Evolutionary conservation across 2,329 filamentous ascomycete genomes (phyloP).

Genomic region (Cercospora janseana): DNA sequence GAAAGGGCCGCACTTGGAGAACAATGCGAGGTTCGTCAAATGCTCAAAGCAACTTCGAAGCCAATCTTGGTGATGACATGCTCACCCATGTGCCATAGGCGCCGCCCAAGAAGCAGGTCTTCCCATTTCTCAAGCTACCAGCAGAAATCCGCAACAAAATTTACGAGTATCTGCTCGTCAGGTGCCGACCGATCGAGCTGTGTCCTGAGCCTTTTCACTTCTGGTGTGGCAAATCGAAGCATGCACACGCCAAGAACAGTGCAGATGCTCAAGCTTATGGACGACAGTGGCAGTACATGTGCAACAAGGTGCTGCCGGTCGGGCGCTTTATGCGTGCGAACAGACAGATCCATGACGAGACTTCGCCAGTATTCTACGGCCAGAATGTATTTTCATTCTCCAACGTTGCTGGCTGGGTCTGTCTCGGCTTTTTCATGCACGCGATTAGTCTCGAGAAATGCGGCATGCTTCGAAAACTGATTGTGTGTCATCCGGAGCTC

Average conservation of each 20-base stretch:
- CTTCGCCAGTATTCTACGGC: background rate
- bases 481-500: background rate
- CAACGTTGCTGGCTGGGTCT: background rate
- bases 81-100: background rate
- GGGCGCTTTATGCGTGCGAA: background rate
- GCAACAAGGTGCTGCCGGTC: background rate
- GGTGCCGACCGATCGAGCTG: slow-evolving; percentile 7
- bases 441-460: background rate
- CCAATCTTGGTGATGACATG: background rate
- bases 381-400: background rate
- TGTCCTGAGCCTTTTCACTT: slow-evolving; percentile 5
- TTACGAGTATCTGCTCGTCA: slow-evolving; percentile 1
- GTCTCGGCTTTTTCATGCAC: background rate
- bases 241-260: background rate
- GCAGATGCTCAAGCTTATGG: background rate
- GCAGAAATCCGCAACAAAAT: slow-evolving; percentile 13
- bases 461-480: background rate
- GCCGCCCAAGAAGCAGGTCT: background rate
- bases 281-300: background rate
- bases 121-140: slow-evolving; percentile 5
- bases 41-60: background rate
- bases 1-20: background rate
- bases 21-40: background rate
- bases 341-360: background rate
- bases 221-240: background rate